Conservation (phyloP, 2,329 filamentous ascomycete species). For the Ascochyta viciae-villosae region DNA sequence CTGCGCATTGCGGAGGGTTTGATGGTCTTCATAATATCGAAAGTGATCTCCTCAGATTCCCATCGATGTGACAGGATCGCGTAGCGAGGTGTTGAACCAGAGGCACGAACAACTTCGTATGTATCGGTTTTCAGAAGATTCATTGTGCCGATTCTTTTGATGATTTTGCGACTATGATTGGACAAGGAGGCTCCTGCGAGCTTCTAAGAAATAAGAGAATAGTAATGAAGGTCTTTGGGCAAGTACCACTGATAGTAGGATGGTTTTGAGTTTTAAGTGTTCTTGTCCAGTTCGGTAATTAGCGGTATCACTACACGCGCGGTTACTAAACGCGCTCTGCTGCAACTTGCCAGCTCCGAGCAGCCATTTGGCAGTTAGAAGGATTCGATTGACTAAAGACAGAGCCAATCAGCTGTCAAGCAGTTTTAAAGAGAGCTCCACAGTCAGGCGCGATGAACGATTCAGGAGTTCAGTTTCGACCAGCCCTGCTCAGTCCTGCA, state of each 20-base stretch:
- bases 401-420: no score
- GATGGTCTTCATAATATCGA: background rate
- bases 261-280: background rate
- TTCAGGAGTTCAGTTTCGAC: no score
- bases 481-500: no score
- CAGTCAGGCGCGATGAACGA: no score
- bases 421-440: no score
- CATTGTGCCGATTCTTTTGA: background rate
- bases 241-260: background rate
- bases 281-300: background rate
- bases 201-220: background rate
- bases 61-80: constrained; percentile 3
- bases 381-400: no score
- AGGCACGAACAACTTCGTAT: background rate
- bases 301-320: background rate
- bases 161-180: background rate
- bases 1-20: background rate
- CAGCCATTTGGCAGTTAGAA: no score
- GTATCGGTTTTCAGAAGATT: background rate
- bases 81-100: background rate
- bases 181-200: background rate
- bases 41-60: constrained; percentile 2
- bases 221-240: background rate
- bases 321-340: background rate
- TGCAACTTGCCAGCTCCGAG: background rate